Evolutionary conservation across 129 eudicot genomes (phyloP).

Genomic region (Saussurea involucrata): DNA sequence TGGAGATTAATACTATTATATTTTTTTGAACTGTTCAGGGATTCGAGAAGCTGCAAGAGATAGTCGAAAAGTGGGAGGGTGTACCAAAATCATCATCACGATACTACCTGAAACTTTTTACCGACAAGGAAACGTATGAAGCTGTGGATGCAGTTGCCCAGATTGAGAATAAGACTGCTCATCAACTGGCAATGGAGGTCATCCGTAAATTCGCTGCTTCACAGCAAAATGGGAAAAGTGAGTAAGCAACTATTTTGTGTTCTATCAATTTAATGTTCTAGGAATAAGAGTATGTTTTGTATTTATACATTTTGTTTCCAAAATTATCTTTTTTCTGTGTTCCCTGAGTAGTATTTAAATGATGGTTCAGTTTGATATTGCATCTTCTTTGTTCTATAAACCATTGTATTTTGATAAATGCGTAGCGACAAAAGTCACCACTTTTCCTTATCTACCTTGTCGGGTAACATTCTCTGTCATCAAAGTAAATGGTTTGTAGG

Average conservation of each 20-base stretch:
- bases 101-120: conserved; percentile 68
- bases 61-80: conserved; percentile 90
- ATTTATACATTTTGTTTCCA: not conserved
- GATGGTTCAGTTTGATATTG: not conserved
- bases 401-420: not conserved
- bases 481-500: no score
- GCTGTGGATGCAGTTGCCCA: conserved; percentile 77
- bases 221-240: conserved; percentile 66
- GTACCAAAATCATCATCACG: conserved; percentile 42
- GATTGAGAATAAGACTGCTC: conserved; percentile 75
- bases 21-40: conserved; percentile 38
- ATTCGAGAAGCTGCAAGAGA: conserved; percentile 67
- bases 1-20: not conserved
- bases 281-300: conserved; percentile 29
- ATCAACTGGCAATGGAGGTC: conserved; percentile 83
- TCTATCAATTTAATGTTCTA: not conserved
- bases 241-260: conserved; percentile 21
- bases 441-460: no score
- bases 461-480: no score
- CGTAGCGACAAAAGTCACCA: no score
- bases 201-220: conserved; percentile 80
- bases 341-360: not conserved
- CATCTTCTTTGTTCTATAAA: not conserved
- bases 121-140: conserved; percentile 74
- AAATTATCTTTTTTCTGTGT: not conserved